Percentiles rank a stretch among this genome's conserved stretches.
Conservation (phyloP, 352 stramenopile genomes). For the Pythium utonaiense region DNA sequence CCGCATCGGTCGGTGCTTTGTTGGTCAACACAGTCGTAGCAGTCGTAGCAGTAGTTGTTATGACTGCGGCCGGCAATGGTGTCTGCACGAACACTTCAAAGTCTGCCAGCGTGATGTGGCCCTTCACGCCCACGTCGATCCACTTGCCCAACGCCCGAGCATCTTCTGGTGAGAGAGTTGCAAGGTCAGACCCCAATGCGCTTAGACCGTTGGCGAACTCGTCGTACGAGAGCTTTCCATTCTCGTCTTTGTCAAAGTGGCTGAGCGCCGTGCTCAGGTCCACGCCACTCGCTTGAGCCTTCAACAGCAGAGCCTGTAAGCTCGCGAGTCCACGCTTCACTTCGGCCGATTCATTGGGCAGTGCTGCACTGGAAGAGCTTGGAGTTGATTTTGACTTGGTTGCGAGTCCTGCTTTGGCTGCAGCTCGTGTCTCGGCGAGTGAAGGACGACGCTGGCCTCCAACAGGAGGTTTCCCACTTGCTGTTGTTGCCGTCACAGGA, state of each 20-base stretch:
- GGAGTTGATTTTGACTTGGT: not conserved
- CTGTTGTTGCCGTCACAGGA: not conserved
- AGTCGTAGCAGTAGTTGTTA: not conserved
- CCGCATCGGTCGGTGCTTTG: not conserved
- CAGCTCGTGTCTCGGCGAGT: conserved; percentile 28
- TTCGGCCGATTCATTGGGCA: not conserved
- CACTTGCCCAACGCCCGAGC: conserved; percentile 31
- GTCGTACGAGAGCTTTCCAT: conserved; percentile 44
- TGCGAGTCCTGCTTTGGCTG: conserved; percentile 17
- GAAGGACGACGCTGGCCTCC: conserved; percentile 19
- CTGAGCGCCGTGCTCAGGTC: conserved; percentile 49
- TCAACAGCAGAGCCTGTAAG: conserved; percentile 45
- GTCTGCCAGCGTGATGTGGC: conserved; percentile 37
- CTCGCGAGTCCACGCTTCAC: conserved; percentile 27
- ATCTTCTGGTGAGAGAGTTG: conserved; percentile 28
- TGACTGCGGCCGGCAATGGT: not conserved
- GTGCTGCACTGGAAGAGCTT: not conserved
- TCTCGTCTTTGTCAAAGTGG: conserved; percentile 78
- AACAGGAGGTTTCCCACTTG: not conserved
- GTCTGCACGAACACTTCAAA: conserved; percentile 32
- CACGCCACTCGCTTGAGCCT: conserved; percentile 43
- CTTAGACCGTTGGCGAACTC: conserved; percentile 49
- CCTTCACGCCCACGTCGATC: conserved; percentile 28
- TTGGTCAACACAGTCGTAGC: not conserved
- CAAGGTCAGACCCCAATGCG: conserved; percentile 39